A percentile compares a stretch with the other conserved stretches of the same genome.
phyloP scores from a whole-genome alignment of 2,329 filamentous ascomycete species.

The Claviceps quebecensis region DNA sequence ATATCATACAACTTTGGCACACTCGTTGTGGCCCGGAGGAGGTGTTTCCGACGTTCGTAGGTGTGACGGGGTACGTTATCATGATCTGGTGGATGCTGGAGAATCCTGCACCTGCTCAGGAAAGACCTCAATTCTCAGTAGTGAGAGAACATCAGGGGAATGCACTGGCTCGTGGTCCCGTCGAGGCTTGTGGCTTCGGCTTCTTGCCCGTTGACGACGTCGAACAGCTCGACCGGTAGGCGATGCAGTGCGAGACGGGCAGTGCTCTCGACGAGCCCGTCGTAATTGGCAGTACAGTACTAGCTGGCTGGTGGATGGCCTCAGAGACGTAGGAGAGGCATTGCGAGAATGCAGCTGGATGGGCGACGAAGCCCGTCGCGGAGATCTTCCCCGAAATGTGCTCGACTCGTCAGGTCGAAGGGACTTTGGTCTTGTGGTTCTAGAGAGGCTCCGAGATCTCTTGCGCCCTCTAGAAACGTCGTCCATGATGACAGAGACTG shows the following conservation, averaged over 20 bases:
- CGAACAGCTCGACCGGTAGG: constrained; percentile 20
- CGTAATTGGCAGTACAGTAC: constrained; percentile 27
- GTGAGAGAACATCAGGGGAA: constrained; percentile 17
- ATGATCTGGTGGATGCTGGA: background rate
- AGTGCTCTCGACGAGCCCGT: constrained; percentile 29
- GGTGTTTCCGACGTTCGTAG: background rate
- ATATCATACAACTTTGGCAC: constrained; percentile 2
- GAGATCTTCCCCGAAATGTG: constrained; percentile 28
- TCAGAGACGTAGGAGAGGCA: constrained; percentile 18
- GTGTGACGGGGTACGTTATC: background rate
- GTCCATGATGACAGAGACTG: constrained; percentile 8
- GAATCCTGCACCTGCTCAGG: constrained; percentile 8
- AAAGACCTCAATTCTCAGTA: constrained; percentile 22
- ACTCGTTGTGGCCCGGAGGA: background rate
- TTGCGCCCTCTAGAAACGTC: constrained; percentile 24
- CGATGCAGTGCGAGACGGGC: constrained; percentile 25
- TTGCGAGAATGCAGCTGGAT: constrained; percentile 18
- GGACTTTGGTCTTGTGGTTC: constrained; percentile 16
- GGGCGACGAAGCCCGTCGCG: constrained; percentile 25
- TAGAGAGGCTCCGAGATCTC: constrained; percentile 24
- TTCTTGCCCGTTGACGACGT: constrained; percentile 25
- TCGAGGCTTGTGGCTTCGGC: constrained; percentile 22
- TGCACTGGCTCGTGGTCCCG: constrained; percentile 17
- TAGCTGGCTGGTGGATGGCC: constrained; percentile 27
- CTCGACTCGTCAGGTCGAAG: constrained; percentile 26